phyloP scores from a whole-genome alignment of 1,284 basidiomycete genomes.

The Ceratobasidium sp. region DNA sequence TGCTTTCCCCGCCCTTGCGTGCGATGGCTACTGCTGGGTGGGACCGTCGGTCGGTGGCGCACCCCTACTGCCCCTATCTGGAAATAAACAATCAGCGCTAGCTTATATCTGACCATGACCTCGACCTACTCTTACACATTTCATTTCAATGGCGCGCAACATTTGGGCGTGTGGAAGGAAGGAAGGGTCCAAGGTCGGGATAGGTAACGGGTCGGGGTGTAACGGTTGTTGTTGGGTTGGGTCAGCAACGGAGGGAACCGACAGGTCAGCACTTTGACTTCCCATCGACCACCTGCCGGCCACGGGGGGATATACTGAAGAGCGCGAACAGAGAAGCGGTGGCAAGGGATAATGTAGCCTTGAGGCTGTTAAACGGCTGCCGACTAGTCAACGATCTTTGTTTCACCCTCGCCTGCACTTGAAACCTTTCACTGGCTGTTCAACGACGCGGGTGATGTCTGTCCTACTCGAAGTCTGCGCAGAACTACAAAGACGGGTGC shows the following conservation, averaged over 20 bases:
- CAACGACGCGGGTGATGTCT: constrained; percentile 11
- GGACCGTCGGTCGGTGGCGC: constrained; percentile 6
- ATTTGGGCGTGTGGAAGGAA: neutral
- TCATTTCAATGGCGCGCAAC: constrained; percentile 16
- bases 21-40: neutral
- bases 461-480: constrained; percentile 28
- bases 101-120: neutral
- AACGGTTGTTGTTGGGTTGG: constrained; percentile 20
- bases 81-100: constrained; percentile 14
- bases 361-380: constrained; percentile 21
- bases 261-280: constrained; percentile 23
- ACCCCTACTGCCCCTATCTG: neutral
- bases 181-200: constrained; percentile 6
- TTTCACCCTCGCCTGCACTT: neutral
- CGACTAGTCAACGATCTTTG: constrained; percentile 25
- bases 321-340: neutral
- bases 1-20: constrained; percentile 9
- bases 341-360: constrained; percentile 22
- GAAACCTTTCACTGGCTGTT: constrained; percentile 21
- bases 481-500: constrained; percentile 29
- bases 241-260: neutral
- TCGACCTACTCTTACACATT: neutral
- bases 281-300: neutral
- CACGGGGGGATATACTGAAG: constrained; percentile 6
- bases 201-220: constrained; percentile 16